These are phyloP conservation scores for Fusarium metavorans DNA, from an alignment of 2,329 filamentous ascomycete species.

Conservation along the genomic window DNA sequence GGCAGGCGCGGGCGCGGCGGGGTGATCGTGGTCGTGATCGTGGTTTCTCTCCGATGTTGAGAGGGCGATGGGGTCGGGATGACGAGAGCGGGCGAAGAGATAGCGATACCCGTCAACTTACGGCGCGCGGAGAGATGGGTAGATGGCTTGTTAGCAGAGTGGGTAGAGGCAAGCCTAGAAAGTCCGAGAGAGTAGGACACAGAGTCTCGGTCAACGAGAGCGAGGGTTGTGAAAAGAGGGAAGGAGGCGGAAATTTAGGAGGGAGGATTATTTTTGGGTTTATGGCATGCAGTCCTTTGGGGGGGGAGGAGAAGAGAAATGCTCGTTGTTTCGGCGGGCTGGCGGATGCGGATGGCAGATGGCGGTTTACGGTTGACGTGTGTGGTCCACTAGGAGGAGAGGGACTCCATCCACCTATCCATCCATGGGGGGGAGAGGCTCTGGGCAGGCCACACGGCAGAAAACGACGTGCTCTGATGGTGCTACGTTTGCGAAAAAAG, in stretches of 20 bases:
- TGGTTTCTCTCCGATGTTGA: conserved; percentile 36
- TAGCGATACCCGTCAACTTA: conserved; percentile 26
- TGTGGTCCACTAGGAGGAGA: conserved; percentile 28
- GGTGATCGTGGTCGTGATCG: conserved; percentile 35
- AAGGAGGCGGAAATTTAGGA: conserved; percentile 17
- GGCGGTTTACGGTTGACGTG: conserved; percentile 40
- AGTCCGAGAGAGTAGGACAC: conserved; percentile 4
- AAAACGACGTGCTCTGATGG: conserved; percentile 14
- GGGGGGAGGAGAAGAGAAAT: conserved; percentile 18
- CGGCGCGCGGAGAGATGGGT: conserved; percentile 22
- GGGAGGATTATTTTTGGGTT: conserved; percentile 33
- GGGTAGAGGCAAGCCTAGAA: conserved; percentile 8
- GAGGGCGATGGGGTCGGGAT: conserved; percentile 29
- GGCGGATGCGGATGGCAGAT: conserved; percentile 32
- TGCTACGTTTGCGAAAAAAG: conserved; percentile 26
- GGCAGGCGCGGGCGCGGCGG: conserved; percentile 49
- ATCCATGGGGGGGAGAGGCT: conserved; percentile 9
- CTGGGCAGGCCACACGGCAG: conserved; percentile 15
- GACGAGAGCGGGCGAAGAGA: conserved; percentile 21
- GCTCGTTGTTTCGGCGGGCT: conserved; percentile 28
- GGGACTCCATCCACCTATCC: background rate
- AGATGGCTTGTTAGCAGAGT: conserved; percentile 3
- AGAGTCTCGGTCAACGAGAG: conserved; percentile 20
- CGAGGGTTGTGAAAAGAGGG: conserved; percentile 2
- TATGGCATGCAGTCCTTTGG: conserved; percentile 16